phyloP scores from a whole-genome alignment of 768 basidiomycete genomes.

The Phanerochaete sordida region DNA sequence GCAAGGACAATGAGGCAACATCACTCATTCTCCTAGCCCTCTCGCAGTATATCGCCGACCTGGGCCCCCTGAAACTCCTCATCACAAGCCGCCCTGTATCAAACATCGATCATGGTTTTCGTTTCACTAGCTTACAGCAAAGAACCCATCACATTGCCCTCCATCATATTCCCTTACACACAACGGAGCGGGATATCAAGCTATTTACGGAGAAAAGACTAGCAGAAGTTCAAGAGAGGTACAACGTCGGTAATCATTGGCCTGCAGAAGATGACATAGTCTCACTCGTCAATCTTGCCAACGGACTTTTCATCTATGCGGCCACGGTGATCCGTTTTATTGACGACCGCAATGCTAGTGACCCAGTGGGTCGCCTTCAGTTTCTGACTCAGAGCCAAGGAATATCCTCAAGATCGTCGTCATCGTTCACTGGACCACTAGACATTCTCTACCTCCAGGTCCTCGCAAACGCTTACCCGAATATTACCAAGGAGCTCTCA shows the following conservation, averaged over 20 bases:
- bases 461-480: background rate
- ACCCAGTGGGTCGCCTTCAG: background rate
- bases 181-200: background rate
- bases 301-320: conserved; percentile 22
- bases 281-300: background rate
- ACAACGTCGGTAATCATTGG: background rate
- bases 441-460: background rate
- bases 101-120: background rate
- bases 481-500: background rate
- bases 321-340: conserved; percentile 19
- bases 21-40: conserved; percentile 9
- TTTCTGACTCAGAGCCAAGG: too few species aligned
- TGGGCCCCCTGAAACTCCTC: conserved; percentile 9
- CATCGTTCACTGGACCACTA: background rate
- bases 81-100: conserved; percentile 15
- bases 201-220: background rate
- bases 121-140: background rate
- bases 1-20: conserved; percentile 6
- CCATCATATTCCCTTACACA: background rate
- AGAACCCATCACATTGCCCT: too few species aligned
- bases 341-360: conserved; percentile 4
- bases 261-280: background rate
- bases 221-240: background rate
- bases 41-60: background rate
- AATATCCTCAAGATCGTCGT: background rate